Evolutionary conservation across 257 asterid species (phyloP), one percentile per base, ranked within the genome.

Genomic region (Henckelia pumila): DNA sequence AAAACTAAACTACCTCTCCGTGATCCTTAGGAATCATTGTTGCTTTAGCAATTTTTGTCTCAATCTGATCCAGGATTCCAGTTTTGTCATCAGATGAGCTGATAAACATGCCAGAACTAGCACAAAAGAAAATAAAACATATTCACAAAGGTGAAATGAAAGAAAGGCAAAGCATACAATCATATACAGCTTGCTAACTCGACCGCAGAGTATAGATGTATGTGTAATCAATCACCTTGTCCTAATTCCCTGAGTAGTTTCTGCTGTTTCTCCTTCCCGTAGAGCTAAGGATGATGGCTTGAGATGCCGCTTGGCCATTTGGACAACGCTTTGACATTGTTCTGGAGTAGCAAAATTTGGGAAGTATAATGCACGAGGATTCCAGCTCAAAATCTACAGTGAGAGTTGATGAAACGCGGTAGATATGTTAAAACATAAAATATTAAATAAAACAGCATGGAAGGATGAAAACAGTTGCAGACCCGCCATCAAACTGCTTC

Each of bases 361-460:
- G 70, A 79, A 92, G 77, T 89, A 84, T 17, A 89, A 19, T 30
- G 92, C 90, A 20, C 96, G 86, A n/a, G 98, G 98, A 21, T 56
- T 81, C 98, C 94, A 84, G 75, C 98, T 92, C 85, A 92, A 75
- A 32, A 89, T 76, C 98, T 92, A 73, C 81, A 60, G 52, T 13
- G 13, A 5, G 55, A 47, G 20, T 16, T 47, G 55, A 17, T 16
- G 21, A 47, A 47, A 47, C 55, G 5, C 7, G 55, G 6, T 47
- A 47, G 55, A 47, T 3, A 17, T 14, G 55, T 14, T 47, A 47
- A 47, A 47, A 16, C 20, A 47, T 47, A 44, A 44, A 0, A 44
- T 4, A 47, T 47, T 4, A 47, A 4, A 40, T 11, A 40, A 40
- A 4, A 40, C 14, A 40, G 7, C n/a, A 40, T 13, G 47, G 17